Conservation (phyloP, 78 protist genomes). For the Protostelium mycophagum region DNA sequence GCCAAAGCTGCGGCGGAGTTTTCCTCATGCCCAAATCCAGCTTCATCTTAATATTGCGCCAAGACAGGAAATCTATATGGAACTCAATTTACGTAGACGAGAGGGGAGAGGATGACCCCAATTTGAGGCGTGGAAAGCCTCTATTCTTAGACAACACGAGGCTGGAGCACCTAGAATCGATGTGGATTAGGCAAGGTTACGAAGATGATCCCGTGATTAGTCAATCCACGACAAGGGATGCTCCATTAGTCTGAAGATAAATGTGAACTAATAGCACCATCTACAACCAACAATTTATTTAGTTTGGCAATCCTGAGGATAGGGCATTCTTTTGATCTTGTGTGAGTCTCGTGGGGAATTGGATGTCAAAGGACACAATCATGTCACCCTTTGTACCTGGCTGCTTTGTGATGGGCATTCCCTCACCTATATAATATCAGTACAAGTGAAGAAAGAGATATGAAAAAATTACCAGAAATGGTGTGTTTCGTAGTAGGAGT, state of each 20-base stretch:
- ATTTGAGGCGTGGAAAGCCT: neutral
- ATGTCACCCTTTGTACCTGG: constrained; percentile 32
- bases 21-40: neutral
- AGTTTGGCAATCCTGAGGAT: neutral
- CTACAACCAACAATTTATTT: neutral
- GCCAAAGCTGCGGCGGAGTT: neutral
- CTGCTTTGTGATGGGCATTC: constrained; percentile 40
- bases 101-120: neutral
- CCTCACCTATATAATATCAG: constrained; percentile 53
- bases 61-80: neutral
- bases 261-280: neutral
- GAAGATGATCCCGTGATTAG: neutral
- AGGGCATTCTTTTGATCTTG: constrained; percentile 2
- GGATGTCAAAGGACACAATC: constrained; percentile 31
- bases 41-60: neutral
- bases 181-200: neutral
- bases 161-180: neutral
- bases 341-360: constrained; percentile 29
- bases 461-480: too few relatives aligned
- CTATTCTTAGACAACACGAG: neutral
- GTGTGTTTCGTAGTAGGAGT: constrained; percentile 22
- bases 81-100: neutral
- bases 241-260: neutral
- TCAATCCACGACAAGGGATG: neutral
- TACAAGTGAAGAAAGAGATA: too few relatives aligned